Percentiles rank a stretch among this genome's conserved stretches.
Conservation (phyloP, 2,329 filamentous ascomycete species). For the Fusarium musae region DNA sequence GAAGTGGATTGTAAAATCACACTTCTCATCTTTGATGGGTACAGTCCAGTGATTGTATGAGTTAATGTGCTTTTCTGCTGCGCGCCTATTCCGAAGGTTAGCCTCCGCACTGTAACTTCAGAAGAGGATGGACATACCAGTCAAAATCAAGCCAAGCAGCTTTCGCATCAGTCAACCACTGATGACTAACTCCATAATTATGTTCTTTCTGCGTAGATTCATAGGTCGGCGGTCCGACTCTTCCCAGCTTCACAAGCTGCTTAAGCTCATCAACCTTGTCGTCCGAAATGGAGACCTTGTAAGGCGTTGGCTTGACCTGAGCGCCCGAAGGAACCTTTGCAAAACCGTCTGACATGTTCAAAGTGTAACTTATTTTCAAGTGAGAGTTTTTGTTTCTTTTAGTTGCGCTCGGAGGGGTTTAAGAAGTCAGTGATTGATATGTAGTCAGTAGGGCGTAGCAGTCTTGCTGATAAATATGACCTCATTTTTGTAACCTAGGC, state of each 20-base stretch:
- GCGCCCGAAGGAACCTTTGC: neutral
- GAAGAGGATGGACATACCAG: neutral
- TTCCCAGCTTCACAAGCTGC: slow-evolving; percentile 9
- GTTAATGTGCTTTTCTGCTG: slow-evolving; percentile 1
- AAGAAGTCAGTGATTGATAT: neutral
- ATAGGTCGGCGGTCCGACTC: neutral
- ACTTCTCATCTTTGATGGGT: neutral
- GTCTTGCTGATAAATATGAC: neutral
- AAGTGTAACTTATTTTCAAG: accelerated
- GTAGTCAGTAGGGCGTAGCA: neutral
- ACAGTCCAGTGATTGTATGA: slow-evolving; percentile 1
- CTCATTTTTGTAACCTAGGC: neutral
- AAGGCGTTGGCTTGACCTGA: neutral
- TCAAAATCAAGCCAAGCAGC: slow-evolving; percentile 7
- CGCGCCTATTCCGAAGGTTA: neutral
- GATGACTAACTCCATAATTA: neutral
- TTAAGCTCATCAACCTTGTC: slow-evolving; percentile 1
- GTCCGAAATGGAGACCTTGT: neutral
- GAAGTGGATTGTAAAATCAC: neutral
- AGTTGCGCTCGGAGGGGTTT: neutral
- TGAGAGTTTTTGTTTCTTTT: accelerated
- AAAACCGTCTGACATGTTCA: neutral
- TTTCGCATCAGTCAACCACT: slow-evolving; percentile 12
- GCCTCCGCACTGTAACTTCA: too few relatives aligned
- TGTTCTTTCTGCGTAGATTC: slow-evolving; percentile 5